Conservation (phyloP, 441 rosid genomes). For the Euphorbia corollata region DNA sequence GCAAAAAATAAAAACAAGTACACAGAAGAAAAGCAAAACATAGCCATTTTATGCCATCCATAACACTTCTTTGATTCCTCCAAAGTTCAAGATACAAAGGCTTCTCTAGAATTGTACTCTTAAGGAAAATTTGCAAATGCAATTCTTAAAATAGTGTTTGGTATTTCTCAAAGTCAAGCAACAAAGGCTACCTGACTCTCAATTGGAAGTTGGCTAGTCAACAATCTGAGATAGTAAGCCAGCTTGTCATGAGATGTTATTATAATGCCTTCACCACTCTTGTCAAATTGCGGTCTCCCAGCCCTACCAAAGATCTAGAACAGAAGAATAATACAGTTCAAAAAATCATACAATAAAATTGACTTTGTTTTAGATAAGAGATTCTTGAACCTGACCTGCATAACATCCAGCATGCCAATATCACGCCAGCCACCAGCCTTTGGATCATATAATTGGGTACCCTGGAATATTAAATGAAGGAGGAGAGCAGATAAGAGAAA, state of each 20-base stretch:
- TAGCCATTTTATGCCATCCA: not conserved
- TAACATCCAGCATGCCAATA: conserved; percentile 98
- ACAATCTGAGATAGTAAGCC: conserved; percentile 80
- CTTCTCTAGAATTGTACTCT: not conserved
- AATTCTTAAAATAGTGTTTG: not conserved
- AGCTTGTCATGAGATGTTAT: conserved; percentile 95
- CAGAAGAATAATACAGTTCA: conserved; percentile 19
- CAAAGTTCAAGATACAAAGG: not conserved
- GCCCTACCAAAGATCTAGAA: conserved; percentile 96
- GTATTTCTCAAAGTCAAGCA: conserved; percentile 12
- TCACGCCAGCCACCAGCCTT: conserved; percentile 99
- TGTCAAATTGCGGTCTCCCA: conserved; percentile 99
- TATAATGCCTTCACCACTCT: conserved; percentile 97
- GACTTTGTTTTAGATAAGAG: conserved; percentile 14
- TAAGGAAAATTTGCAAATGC: not conserved
- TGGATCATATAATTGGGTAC: conserved; percentile 93
- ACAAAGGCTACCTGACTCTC: conserved; percentile 84
- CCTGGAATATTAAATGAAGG: conserved; percentile 40
- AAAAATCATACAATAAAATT: not conserved
- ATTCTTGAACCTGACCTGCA: conserved; percentile 60
- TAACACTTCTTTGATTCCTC: not conserved
- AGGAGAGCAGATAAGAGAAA: conserved; percentile 2
- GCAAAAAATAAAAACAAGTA: not conserved
- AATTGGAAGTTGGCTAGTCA: conserved; percentile 95
- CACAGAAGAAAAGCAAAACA: conserved; percentile 2